phyloP scores from a whole-genome alignment of 2,329 filamentous ascomycete genomes.

The Ascochyta lentis region DNA sequence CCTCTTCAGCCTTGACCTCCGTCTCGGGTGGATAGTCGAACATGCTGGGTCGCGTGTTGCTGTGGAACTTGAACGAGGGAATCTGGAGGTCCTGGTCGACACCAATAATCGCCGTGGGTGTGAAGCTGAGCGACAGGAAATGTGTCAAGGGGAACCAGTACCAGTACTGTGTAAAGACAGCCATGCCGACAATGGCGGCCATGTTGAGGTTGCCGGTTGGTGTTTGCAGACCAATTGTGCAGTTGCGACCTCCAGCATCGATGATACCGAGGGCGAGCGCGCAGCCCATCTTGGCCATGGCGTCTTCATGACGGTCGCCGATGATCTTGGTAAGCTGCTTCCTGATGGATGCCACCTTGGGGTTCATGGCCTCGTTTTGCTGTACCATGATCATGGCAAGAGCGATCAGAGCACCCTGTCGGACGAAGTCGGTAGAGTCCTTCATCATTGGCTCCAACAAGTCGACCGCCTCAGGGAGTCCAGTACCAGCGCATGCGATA shows the following conservation, averaged over 20 bases:
- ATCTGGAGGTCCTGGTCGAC: constrained; percentile 94
- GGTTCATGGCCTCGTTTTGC: constrained; percentile 98
- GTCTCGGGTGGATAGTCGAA: constrained; percentile 98
- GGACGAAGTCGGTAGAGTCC: constrained; percentile 97
- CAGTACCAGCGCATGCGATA: constrained; percentile 96
- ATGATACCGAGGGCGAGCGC: constrained; percentile 95
- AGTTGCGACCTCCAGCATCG: constrained; percentile 96
- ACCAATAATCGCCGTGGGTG: constrained; percentile 94
- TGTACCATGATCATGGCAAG: constrained; percentile 99
- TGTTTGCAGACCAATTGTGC: constrained; percentile 96
- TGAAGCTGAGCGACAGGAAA: constrained; percentile 94
- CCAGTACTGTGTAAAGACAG: constrained; percentile 99
- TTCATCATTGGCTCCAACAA: constrained; percentile 99
- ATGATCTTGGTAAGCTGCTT: constrained; percentile 96
- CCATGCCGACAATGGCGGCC: constrained; percentile 96
- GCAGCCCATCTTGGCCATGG: constrained; percentile 98
- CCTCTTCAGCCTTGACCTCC: constrained; percentile 92
- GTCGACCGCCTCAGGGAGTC: constrained; percentile 94
- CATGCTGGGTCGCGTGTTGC: constrained; percentile 89
- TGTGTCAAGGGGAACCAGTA: constrained; percentile 99
- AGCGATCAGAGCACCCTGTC: constrained; percentile 92
- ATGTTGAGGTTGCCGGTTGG: constrained; percentile 99
- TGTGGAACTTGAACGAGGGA: constrained; percentile 93
- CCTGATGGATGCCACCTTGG: constrained; percentile 87
- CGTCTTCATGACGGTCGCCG: constrained; percentile 93